phyloP scores from a whole-genome alignment of 129 eudicot species.

The Sambucus nigra region DNA sequence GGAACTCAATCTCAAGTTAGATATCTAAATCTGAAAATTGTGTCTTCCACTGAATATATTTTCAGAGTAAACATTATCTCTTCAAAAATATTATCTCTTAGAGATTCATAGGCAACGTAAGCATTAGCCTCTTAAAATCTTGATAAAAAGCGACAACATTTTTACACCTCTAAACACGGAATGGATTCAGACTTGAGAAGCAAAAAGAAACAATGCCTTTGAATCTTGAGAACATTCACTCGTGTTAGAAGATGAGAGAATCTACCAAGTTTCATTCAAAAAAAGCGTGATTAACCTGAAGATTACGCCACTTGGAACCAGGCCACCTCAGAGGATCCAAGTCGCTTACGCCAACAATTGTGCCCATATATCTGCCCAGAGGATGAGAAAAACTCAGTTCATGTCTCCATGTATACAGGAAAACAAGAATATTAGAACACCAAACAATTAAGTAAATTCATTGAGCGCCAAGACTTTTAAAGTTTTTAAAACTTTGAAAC shows the following conservation, averaged over 20 bases:
- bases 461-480: neutral
- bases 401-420: neutral
- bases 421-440: neutral
- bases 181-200: too few relatives aligned
- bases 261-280: neutral
- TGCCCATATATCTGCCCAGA: constrained; percentile 85
- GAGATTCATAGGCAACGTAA: too few relatives aligned
- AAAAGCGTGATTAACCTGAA: constrained; percentile 42
- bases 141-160: too few relatives aligned
- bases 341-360: constrained; percentile 78
- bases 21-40: too few relatives aligned
- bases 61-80: too few relatives aligned
- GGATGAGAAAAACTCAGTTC: neutral
- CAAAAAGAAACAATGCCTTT: too few relatives aligned
- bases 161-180: neutral
- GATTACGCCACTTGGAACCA: constrained; percentile 91
- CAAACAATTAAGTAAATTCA: neutral
- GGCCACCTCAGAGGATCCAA: constrained; percentile 94
- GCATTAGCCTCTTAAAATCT: too few relatives aligned
- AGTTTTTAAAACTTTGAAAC: too few relatives aligned
- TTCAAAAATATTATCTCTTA: too few relatives aligned
- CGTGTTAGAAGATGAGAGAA: neutral
- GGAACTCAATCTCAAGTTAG: too few relatives aligned
- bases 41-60: too few relatives aligned
- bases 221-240: neutral